Conservation (phyloP, 2,329 filamentous ascomycete species). For the Lizonia empirigonia region DNA sequence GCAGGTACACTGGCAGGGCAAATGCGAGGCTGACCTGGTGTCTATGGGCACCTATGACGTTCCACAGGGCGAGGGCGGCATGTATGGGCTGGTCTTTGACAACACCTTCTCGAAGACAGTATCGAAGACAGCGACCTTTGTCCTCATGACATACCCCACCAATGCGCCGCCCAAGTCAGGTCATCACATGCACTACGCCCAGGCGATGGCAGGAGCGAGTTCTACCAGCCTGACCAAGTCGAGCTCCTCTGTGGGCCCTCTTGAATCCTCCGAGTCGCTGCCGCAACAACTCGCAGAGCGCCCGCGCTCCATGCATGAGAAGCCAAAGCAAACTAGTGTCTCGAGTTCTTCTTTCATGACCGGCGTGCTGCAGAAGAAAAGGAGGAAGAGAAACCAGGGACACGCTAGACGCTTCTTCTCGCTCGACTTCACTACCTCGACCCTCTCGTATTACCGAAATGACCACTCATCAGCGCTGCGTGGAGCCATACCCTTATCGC, state of each 20-base stretch:
- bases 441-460: conserved; percentile 94
- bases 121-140: conserved; percentile 93
- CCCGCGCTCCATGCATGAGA: conserved; percentile 46
- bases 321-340: conserved; percentile 23
- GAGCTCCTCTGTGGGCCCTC: conserved; percentile 51
- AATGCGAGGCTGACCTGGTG: conserved; percentile 95
- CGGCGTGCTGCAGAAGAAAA: conserved; percentile 84
- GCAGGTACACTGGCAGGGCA: conserved; percentile 79
- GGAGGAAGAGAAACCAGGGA: conserved; percentile 91
- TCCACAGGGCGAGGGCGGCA: conserved; percentile 73
- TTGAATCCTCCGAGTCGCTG: conserved; percentile 59
- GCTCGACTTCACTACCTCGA: conserved; percentile 90
- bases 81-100: conserved; percentile 97
- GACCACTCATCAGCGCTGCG: conserved; percentile 89
- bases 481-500: conserved; percentile 87
- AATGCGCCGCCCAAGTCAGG: conserved; percentile 76
- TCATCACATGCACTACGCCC: conserved; percentile 68
- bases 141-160: conserved; percentile 91
- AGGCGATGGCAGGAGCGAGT: conserved; percentile 58
- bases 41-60: conserved; percentile 90
- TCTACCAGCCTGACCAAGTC: conserved; percentile 45
- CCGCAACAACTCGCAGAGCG: conserved; percentile 48
- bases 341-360: conserved; percentile 69
- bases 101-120: conserved; percentile 95
- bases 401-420: conserved; percentile 95